Conservation (phyloP, 495 filamentous ascomycete genomes). For the Lophium mytilinum region DNA sequence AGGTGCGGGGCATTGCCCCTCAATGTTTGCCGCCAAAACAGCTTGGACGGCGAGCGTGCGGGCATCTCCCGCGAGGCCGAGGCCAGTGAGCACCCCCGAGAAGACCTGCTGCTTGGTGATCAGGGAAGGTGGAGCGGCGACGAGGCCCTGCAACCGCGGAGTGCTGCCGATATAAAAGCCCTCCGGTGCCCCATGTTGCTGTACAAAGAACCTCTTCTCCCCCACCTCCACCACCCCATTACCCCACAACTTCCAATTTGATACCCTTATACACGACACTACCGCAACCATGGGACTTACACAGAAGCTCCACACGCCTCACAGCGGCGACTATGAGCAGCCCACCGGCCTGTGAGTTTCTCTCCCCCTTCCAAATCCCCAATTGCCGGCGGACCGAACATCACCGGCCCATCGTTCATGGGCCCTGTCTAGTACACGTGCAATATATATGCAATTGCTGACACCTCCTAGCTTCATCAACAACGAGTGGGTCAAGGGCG, state of each 20-base stretch:
- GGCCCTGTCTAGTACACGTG: neutral
- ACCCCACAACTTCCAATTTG: neutral
- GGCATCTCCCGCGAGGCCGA: neutral
- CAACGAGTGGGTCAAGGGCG: constrained; percentile 84
- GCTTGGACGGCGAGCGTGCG: too few species aligned
- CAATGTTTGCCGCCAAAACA: neutral
- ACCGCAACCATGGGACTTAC: constrained; percentile 21
- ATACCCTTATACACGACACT: neutral
- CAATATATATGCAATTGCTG: constrained; percentile 2
- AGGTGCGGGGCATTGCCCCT: neutral
- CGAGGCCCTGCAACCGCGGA: too few species aligned
- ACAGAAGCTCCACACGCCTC: constrained; percentile 56
- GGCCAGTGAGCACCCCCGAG: neutral
- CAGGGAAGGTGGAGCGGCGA: neutral
- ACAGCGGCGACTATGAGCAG: constrained; percentile 69
- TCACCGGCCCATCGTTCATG: neutral
- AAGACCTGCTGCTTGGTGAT: neutral
- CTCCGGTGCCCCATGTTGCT: too few species aligned
- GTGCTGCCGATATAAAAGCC: too few species aligned
- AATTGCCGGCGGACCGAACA: neutral
- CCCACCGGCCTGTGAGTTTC: constrained; percentile 79
- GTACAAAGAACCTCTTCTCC: neutral
- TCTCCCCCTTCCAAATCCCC: neutral
- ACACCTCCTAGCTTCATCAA: constrained; percentile 77
- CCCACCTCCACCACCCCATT: neutral